Evolutionary conservation across 768 basidiomycete genomes (phyloP).

Genomic region (Boletus rufocinnamomeus): DNA sequence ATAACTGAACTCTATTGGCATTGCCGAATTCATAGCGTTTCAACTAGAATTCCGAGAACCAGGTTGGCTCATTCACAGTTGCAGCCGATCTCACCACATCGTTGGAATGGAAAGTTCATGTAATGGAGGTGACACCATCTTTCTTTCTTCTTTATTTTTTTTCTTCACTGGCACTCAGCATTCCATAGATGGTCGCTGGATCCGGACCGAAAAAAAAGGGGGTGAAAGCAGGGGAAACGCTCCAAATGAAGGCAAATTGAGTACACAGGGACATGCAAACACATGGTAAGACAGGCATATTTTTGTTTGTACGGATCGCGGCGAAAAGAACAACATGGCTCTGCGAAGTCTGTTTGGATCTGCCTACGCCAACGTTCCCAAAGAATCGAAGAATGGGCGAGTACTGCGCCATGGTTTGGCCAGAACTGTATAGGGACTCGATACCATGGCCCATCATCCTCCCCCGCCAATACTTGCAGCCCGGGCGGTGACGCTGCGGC

Average conservation of each 20-base stretch:
- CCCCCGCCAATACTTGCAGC: slow-evolving; percentile 5
- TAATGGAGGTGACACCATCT: background rate
- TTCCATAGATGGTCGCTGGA: background rate
- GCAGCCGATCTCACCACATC: background rate
- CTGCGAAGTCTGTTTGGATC: background rate
- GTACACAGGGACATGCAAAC: background rate
- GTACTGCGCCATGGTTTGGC: background rate
- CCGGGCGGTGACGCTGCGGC: too few relatives aligned
- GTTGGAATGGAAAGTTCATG: background rate
- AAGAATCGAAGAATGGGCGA: background rate
- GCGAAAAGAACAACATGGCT: background rate
- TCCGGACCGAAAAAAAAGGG: background rate
- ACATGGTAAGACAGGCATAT: background rate
- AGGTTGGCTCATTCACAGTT: background rate
- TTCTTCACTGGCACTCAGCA: too few relatives aligned
- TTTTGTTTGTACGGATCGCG: background rate
- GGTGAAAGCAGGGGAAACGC: background rate
- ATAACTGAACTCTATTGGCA: background rate
- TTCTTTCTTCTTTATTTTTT: background rate
- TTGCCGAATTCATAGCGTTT: background rate
- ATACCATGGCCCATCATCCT: background rate
- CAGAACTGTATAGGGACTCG: background rate
- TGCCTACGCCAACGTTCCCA: background rate
- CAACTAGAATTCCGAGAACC: background rate
- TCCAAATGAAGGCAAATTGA: background rate